A percentile compares a stretch with the other conserved stretches of the same genome.
phyloP scores from a whole-genome alignment of 1,284 basidiomycete species.

The Leccinum pachyderme region DNA sequence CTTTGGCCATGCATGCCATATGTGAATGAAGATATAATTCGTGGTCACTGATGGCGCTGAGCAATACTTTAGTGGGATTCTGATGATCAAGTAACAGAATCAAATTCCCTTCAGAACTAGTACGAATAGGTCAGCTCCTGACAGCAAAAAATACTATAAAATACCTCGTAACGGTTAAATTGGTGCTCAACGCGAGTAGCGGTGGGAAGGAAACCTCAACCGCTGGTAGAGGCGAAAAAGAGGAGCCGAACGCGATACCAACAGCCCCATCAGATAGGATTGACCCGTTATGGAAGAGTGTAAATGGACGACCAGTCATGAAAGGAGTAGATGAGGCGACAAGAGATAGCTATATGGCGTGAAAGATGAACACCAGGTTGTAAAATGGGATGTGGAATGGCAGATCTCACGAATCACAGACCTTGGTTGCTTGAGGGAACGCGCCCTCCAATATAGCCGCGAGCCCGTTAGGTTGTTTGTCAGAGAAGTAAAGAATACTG shows the following conservation, averaged over 20 bases:
- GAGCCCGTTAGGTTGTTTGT: conserved; percentile 62
- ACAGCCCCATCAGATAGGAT: conserved; percentile 71
- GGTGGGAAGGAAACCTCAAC: conserved; percentile 49
- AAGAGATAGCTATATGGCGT: conserved; percentile 57
- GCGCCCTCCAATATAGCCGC: conserved; percentile 43
- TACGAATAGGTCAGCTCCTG: background rate
- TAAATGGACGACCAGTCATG: conserved; percentile 77
- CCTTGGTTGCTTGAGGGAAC: conserved; percentile 54
- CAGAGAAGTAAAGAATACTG: conserved; percentile 59
- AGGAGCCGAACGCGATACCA: conserved; percentile 57
- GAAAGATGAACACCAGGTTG: background rate
- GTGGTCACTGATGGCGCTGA: conserved; percentile 52
- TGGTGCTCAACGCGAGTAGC: conserved; percentile 50
- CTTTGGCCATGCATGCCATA: conserved; percentile 40
- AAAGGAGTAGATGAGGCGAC: conserved; percentile 82
- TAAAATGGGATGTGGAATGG: conserved; percentile 2
- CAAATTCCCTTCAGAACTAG: conserved; percentile 78
- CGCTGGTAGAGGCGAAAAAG: conserved; percentile 21
- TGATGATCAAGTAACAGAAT: conserved; percentile 58
- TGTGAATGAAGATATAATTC: conserved; percentile 29
- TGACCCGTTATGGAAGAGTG: conserved; percentile 61
- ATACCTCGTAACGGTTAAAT: conserved; percentile 57
- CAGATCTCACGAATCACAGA: conserved; percentile 28
- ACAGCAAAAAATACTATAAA: conserved; percentile 25
- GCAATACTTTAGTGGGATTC: conserved; percentile 73